phyloP scores from a whole-genome alignment of 257 asterid genomes.

The Capsicum chinense region DNA sequence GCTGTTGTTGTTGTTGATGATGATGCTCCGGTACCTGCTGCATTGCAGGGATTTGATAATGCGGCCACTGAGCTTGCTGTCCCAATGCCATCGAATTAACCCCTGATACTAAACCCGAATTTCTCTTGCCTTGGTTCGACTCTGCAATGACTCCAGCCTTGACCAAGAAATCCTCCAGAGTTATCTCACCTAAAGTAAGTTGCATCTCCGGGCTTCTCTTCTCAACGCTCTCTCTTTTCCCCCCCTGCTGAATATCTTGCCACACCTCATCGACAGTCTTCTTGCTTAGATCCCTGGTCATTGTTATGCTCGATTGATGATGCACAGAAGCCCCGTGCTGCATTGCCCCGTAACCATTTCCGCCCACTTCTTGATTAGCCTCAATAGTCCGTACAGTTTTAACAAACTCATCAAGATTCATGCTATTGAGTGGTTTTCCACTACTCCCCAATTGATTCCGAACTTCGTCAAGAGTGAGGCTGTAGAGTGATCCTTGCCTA shows the following conservation, averaged over 20 bases:
- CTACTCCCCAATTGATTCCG: conserved; percentile 80
- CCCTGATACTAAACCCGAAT: conserved; percentile 41
- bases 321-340: conserved; percentile 48
- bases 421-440: conserved; percentile 76
- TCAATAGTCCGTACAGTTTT: conserved; percentile 78
- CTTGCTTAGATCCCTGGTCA: conserved; percentile 74
- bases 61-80: conserved; percentile 75
- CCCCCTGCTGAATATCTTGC: conserved; percentile 83
- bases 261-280: conserved; percentile 96
- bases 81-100: conserved; percentile 45
- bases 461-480: conserved; percentile 92
- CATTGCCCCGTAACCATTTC: conserved; percentile 42
- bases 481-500: conserved; percentile 77
- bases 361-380: conserved; percentile 52
- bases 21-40: conserved; percentile 47
- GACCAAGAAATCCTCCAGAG: conserved; percentile 90
- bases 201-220: conserved; percentile 51
- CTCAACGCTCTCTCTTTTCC: conserved; percentile 53
- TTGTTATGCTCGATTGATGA: conserved; percentile 52
- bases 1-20: conserved; percentile 36
- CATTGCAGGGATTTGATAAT: conserved; percentile 53
- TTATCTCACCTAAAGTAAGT: conserved; percentile 78
- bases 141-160: conserved; percentile 92
- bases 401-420: conserved; percentile 95
- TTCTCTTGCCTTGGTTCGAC: conserved; percentile 44